Evolutionary conservation across 1,284 basidiomycete species (phyloP).

Genomic region (Lentinula novae-zelandiae): DNA sequence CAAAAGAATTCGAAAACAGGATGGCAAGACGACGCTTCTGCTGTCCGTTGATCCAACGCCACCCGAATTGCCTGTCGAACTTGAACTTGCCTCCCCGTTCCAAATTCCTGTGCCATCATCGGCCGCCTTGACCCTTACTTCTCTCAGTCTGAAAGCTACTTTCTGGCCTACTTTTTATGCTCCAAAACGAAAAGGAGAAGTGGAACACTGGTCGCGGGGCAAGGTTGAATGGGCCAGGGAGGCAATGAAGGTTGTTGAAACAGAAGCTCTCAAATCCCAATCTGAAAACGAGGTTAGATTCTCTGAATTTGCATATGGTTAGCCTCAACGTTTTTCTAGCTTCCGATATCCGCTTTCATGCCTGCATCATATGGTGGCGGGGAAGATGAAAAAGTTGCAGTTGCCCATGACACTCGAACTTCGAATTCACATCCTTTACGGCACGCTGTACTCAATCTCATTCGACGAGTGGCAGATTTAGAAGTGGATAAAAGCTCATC

Average conservation of each 20-base stretch:
- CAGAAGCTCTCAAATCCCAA: conserved; percentile 46
- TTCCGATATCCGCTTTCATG: conserved; percentile 77
- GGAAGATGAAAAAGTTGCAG: conserved; percentile 39
- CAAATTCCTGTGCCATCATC: conserved; percentile 62
- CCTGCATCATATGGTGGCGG: conserved; percentile 52
- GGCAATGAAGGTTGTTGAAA: conserved; percentile 55
- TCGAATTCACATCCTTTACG: conserved; percentile 73
- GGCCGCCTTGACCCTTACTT: conserved; percentile 67
- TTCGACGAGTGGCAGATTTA: conserved; percentile 56
- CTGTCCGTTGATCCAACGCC: conserved; percentile 35
- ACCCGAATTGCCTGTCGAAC: conserved; percentile 34
- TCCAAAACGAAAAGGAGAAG: conserved; percentile 67
- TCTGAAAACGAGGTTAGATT: conserved; percentile 52
- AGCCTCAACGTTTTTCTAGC: conserved; percentile 32
- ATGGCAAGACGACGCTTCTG: conserved; percentile 47
- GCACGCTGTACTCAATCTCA: conserved; percentile 78
- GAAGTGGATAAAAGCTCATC: conserved; percentile 18
- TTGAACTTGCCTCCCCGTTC: conserved; percentile 48
- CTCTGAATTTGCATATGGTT: neutral
- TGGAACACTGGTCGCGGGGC: conserved; percentile 63
- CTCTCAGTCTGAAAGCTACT: conserved; percentile 62
- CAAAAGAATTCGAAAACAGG: conserved; percentile 70
- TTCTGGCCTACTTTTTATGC: conserved; percentile 84
- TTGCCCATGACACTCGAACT: conserved; percentile 67
- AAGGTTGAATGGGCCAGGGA: conserved; percentile 70